Percentiles rank a stretch among this genome's conserved stretches.
Evolutionary conservation across 345 rosid genomes (phyloP).

Genomic region (Eucalyptus sp.): DNA sequence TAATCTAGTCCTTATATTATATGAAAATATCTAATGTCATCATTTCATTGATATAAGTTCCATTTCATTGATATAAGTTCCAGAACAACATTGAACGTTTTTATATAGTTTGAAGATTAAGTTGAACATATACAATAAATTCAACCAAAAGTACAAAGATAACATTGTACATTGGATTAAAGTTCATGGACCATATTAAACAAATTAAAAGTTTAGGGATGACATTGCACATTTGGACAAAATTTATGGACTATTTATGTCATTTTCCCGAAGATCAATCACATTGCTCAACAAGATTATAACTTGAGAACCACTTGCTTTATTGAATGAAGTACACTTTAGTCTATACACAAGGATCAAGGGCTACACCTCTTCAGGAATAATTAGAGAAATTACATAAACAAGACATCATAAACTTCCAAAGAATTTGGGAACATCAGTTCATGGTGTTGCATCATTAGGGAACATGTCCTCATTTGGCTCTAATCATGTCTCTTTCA

Average conservation of each 20-base stretch:
- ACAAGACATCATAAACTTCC: background rate
- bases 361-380: background rate
- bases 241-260: too few relatives aligned
- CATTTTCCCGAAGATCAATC: background rate
- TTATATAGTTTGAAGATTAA: too few relatives aligned
- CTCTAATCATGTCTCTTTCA: background rate
- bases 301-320: background rate
- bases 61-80: too few relatives aligned
- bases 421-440: background rate
- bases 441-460: background rate
- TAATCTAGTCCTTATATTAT: background rate
- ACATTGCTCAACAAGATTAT: background rate
- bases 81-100: fast-evolving
- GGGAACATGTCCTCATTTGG: background rate
- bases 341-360: background rate
- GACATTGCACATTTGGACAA: too few relatives aligned
- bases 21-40: background rate
- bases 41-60: too few relatives aligned
- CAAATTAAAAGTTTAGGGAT: too few relatives aligned
- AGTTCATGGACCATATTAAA: background rate
- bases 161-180: too few relatives aligned
- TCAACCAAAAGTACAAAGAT: too few relatives aligned
- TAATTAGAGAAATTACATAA: background rate
- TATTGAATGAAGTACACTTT: background rate
- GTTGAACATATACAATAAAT: background rate